Percentiles rank a stretch among this genome's conserved stretches.
Conservation (phyloP, 2,329 filamentous ascomycete genomes). For the Pseudogymnoascus sp. region DNA sequence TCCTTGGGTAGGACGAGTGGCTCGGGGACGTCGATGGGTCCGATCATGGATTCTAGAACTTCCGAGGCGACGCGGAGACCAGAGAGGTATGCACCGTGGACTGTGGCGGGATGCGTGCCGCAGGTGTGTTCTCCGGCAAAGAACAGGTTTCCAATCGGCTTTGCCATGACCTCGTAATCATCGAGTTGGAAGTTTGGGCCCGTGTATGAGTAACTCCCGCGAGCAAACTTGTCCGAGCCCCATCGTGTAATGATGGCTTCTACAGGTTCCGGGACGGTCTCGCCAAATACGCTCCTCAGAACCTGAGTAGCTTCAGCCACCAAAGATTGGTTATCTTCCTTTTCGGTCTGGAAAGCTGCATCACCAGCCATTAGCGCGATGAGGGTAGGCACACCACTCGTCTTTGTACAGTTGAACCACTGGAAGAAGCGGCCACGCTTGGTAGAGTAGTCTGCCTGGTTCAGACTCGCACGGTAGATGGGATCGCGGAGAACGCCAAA, state of each 20-base stretch:
- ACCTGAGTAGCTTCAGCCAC: slow-evolving; percentile 73
- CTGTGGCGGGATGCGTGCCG: slow-evolving; percentile 90
- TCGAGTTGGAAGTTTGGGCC: slow-evolving; percentile 72
- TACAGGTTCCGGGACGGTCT: slow-evolving; percentile 64
- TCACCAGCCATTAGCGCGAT: slow-evolving; percentile 94
- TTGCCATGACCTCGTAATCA: slow-evolving; percentile 90
- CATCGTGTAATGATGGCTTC: slow-evolving; percentile 89
- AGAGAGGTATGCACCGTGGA: slow-evolving; percentile 92
- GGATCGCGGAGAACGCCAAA: slow-evolving; percentile 84
- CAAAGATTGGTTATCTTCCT: slow-evolving; percentile 64
- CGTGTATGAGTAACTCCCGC: slow-evolving; percentile 91
- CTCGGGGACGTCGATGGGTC: slow-evolving; percentile 67
- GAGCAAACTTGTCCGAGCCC: slow-evolving; percentile 84
- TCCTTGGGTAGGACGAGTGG: slow-evolving; percentile 67
- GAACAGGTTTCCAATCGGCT: slow-evolving; percentile 74
- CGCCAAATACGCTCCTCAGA: slow-evolving; percentile 67
- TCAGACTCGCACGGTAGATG: slow-evolving; percentile 58
- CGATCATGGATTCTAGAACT: slow-evolving; percentile 70
- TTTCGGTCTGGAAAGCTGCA: slow-evolving; percentile 81
- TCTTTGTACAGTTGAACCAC: slow-evolving; percentile 93
- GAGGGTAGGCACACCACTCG: slow-evolving; percentile 77
- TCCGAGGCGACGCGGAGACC: slow-evolving; percentile 85
- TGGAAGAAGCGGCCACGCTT: slow-evolving; percentile 90
- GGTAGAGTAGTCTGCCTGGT: slow-evolving; percentile 69
- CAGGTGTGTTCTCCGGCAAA: slow-evolving; percentile 97